phyloP scores from a whole-genome alignment of 1,284 basidiomycete genomes.

The Austroboletus novae-zelandiae region DNA sequence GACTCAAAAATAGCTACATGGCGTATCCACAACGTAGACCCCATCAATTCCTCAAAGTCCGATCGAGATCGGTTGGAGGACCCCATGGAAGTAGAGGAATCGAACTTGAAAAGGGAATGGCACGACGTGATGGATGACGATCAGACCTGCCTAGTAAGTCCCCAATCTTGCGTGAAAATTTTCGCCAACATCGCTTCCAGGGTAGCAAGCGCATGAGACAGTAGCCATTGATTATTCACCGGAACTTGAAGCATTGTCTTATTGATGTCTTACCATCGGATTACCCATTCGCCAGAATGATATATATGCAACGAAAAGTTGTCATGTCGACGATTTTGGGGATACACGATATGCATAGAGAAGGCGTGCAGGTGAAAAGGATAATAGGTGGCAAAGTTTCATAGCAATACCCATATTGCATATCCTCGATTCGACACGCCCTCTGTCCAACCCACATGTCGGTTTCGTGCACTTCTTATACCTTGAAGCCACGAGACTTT shows the following conservation, averaged over 20 bases:
- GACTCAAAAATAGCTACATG: slow-evolving; percentile 56
- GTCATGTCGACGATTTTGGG: slow-evolving; percentile 6
- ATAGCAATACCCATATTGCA: slow-evolving; percentile 28
- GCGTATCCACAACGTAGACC: slow-evolving; percentile 28
- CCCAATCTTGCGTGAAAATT: too few relatives aligned
- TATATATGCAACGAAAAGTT: background rate
- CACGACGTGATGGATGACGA: slow-evolving; percentile 14
- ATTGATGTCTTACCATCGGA: background rate
- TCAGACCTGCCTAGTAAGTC: slow-evolving; percentile 16
- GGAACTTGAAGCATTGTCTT: background rate
- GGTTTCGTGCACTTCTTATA: slow-evolving; percentile 48
- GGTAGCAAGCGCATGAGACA: slow-evolving; percentile 20
- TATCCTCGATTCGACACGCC: slow-evolving; percentile 19
- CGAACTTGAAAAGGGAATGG: slow-evolving; percentile 25
- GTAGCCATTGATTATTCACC: slow-evolving; percentile 1
- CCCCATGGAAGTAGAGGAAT: slow-evolving; percentile 13
- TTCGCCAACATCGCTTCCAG: slow-evolving; percentile 8
- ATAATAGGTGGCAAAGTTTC: slow-evolving; percentile 19
- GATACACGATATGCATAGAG: slow-evolving; percentile 27
- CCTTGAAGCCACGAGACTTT: slow-evolving; percentile 91
- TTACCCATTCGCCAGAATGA: background rate
- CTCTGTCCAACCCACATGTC: slow-evolving; percentile 15
- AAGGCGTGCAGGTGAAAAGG: slow-evolving; percentile 19
- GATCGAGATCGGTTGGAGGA: slow-evolving; percentile 8
- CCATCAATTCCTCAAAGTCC: background rate